Percentiles rank a stretch among this genome's conserved stretches.
Conservation (phyloP, 768 basidiomycete species). For the Macrolepiota fuliginosa region DNA sequence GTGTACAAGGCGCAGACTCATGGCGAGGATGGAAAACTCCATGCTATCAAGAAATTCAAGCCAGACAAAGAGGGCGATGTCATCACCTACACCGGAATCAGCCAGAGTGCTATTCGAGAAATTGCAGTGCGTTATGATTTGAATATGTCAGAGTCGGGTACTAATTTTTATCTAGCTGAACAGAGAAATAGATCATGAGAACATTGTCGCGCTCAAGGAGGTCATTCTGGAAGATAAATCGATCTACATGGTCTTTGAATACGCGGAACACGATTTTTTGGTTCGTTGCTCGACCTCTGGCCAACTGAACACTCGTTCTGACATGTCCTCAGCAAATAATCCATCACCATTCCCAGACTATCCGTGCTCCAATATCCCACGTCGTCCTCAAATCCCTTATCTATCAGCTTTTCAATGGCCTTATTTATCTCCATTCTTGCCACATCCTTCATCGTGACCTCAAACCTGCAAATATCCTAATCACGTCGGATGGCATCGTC, state of each 20-base stretch:
- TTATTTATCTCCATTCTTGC: constrained; percentile 90
- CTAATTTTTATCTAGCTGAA: constrained; percentile 57
- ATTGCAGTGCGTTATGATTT: constrained; percentile 69
- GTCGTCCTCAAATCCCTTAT: constrained; percentile 90
- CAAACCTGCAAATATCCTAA: constrained; percentile 98
- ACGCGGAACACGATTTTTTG: constrained; percentile 97
- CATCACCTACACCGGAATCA: constrained; percentile 93
- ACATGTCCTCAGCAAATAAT: constrained; percentile 81
- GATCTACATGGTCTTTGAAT: constrained; percentile 99
- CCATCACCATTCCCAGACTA: constrained; percentile 92
- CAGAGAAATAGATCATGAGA: constrained; percentile 86
- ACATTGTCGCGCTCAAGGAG: constrained; percentile 87
- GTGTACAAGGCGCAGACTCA: constrained; percentile 94
- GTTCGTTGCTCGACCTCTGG: constrained; percentile 42
- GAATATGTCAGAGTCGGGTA: not conserved
- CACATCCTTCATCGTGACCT: constrained; percentile 97
- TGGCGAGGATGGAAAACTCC: constrained; percentile 65
- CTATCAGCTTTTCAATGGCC: constrained; percentile 92
- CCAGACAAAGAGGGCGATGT: constrained; percentile 99
- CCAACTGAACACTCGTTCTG: not conserved
- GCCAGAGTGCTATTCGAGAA: constrained; percentile 95
- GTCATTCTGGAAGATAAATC: constrained; percentile 98
- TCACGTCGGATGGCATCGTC: constrained; percentile 83
- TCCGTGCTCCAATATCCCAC: constrained; percentile 70
- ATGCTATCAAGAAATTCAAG: constrained; percentile 99